Evolutionary conservation across 2,329 filamentous ascomycete genomes (phyloP), one percentile per base, ranked within the genome.

Genomic region (Dryadomyces sulphureus): DNA sequence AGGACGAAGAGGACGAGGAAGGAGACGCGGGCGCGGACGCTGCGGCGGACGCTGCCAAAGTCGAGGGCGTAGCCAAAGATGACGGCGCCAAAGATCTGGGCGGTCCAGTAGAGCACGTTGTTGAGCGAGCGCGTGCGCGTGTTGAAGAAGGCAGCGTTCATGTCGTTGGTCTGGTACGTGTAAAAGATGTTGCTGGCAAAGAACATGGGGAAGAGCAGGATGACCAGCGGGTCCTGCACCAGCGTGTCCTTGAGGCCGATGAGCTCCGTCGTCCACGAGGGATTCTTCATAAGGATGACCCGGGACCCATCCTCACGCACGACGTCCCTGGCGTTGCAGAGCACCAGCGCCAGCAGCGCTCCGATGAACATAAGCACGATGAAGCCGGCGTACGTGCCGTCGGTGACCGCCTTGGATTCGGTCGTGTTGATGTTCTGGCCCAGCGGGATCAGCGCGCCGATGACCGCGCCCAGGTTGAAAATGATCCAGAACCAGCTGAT

Each of bases 401-500:
- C 54, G 16, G 50, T 47, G 21, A 54, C 54, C 21, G 51, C 20
- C 43, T 43, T 42, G 40, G 48, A 45, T 40, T 86, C 86, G 5
- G 48, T 52, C 25, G 49, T 45, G 48, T 55, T 43, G 45, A 55
- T 52, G 63, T 84, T 85, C 61, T 84, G 73, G 50, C 73, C 82
- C 6, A 87, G 73, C n/a, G 81, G 81, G 51, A 87, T 84, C 56
- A 80, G 63, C 57, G 81, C 79, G 51, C 89, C 89, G 61, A 95
- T 87, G 50, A 94, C 88, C 55, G 80, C 87, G 55, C 89, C 89
- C 48, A 89, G 63, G 63, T 94, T 94, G 72, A 94, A 95, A 58
- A 95, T 93, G 61, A 88, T 79, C 89, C 89, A 94, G 65, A 94
- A 94, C 66, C 78, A 80, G 50, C 84, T 84, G 60, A 94, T 93